Evolutionary conservation across 2,329 filamentous ascomycete genomes (phyloP).

Genomic region (Neurospora sp.): DNA sequence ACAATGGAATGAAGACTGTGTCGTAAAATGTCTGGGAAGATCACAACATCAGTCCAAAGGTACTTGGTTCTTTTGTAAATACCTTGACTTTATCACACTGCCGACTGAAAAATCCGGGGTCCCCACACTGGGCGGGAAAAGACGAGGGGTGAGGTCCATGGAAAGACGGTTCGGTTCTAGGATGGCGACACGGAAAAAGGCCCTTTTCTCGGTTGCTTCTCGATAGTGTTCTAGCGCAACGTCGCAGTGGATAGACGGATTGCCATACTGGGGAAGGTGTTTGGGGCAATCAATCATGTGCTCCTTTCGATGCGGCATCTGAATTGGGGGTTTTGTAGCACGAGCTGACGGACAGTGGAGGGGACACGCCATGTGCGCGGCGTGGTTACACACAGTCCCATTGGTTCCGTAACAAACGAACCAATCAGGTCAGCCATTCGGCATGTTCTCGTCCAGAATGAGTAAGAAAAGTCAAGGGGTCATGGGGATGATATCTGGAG

Average conservation of each 20-base stretch:
- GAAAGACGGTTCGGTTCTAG: background rate
- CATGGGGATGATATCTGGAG: background rate
- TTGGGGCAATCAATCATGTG: background rate
- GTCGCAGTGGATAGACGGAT: background rate
- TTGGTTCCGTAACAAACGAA: background rate
- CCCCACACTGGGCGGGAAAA: background rate
- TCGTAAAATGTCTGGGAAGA: background rate
- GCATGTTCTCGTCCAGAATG: slow-evolving; percentile 4
- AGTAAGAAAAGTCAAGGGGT: background rate
- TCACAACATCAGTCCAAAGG: background rate
- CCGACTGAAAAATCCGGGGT: background rate
- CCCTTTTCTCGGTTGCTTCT: background rate
- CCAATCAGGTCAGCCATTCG: slow-evolving; percentile 1
- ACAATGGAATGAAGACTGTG: background rate
- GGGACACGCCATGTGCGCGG: background rate
- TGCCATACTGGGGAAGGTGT: background rate
- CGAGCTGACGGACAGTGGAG: background rate
- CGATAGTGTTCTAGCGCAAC: background rate
- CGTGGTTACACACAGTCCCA: background rate
- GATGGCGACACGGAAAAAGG: background rate
- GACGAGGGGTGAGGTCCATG: background rate
- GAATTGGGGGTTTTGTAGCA: background rate
- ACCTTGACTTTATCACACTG: background rate
- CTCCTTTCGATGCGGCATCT: background rate
- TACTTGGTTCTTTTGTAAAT: background rate